Evolutionary conservation across 805 yeast genomes (phyloP).

Genomic region (Hanseniaspora pseudoguilliermondii): DNA sequence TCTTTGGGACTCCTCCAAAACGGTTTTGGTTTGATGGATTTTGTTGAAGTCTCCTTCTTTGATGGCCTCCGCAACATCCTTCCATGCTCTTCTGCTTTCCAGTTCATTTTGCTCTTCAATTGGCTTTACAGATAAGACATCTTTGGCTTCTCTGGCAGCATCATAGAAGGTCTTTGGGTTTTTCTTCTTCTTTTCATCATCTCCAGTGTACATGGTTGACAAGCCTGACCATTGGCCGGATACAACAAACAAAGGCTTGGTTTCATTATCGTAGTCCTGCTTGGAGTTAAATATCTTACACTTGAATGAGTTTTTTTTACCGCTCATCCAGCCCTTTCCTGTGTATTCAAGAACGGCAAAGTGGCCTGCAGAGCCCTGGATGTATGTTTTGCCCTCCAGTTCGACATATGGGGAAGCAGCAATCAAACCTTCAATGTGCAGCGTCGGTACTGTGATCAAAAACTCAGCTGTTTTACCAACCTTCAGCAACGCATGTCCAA

Average conservation of each 20-base stretch:
- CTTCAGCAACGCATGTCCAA: slow-evolving; percentile 73
- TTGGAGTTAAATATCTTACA: slow-evolving; percentile 58
- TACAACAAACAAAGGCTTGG: slow-evolving; percentile 63
- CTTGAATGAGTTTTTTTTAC: slow-evolving; percentile 86
- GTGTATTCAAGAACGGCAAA: slow-evolving; percentile 60
- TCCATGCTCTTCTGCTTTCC: slow-evolving; percentile 86
- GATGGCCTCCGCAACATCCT: slow-evolving; percentile 77
- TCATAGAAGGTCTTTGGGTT: slow-evolving; percentile 49
- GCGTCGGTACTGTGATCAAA: slow-evolving; percentile 78
- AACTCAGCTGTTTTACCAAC: slow-evolving; percentile 26
- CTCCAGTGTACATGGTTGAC: slow-evolving; percentile 37
- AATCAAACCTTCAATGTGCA: slow-evolving; percentile 87
- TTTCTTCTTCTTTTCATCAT: slow-evolving; percentile 21
- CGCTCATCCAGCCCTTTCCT: slow-evolving; percentile 91
- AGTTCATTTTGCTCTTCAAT: slow-evolving; percentile 64
- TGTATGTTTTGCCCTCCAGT: slow-evolving; percentile 75
- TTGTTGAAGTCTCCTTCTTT: slow-evolving; percentile 58
- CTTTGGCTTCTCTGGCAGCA: slow-evolving; percentile 39
- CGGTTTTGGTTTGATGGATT: slow-evolving; percentile 62
- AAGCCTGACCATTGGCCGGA: slow-evolving; percentile 86
- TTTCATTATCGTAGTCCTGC: slow-evolving; percentile 36
- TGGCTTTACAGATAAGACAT: slow-evolving; percentile 62
- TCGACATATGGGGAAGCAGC: slow-evolving; percentile 91
- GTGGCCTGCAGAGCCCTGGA: slow-evolving; percentile 73
- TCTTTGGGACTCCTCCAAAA: slow-evolving; percentile 76